Base-by-base conservation (phyloP, 371 early-diverging fungal genomes). In the Rhizopus microsporus region DNA sequence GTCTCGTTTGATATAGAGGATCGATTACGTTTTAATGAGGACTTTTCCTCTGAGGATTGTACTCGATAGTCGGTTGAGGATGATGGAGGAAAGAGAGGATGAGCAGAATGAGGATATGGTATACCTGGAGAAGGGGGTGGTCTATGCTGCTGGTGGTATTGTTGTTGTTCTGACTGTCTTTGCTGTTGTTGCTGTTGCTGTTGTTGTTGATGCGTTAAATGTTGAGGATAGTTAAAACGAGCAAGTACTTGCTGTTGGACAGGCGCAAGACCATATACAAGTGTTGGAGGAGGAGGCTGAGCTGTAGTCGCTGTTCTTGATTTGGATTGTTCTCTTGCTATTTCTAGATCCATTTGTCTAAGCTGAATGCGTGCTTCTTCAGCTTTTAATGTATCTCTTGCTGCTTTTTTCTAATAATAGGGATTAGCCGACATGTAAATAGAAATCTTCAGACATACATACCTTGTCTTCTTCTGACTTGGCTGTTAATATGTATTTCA, bases 391-490 rank as follows among this genome's bases (percentile, higher is more conserved):
- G 70, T 72, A 39, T 72, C 72, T 51, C 57, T 69, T 23, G 75
- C 75, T 30, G 75, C 67, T 58, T 62, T 66, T 74, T 74, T 74
- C 77, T 77, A 13, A 37, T 29, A 9, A 46, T 9, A 12, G 7
- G 7, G 7, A 1, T 42, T 42, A n/a, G 15, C 4, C 6, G 5
- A n/a, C 15, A 13, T 42, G 3, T 42, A 43, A 13, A 13, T n/a
- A 43, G 16, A 43, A 43, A 43, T 6, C 43, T 43, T n/a, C 5
- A 43, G 10, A 1, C 15, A 3, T 2, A 7, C n/a, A 40, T 74
- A 75, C 81, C 69, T 78, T 81, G 43, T 81, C 79, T 64, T 81
- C 79, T 59, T 78, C 81, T 1, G 77, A 63, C 32, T 81, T 81
- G 2, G 77, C 69, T 35, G 62, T 59, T 6, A 77, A 48, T 29